Base-by-base conservation (phyloP, 805 yeast genomes). In the Wickerhamomyces canadensis region DNA sequence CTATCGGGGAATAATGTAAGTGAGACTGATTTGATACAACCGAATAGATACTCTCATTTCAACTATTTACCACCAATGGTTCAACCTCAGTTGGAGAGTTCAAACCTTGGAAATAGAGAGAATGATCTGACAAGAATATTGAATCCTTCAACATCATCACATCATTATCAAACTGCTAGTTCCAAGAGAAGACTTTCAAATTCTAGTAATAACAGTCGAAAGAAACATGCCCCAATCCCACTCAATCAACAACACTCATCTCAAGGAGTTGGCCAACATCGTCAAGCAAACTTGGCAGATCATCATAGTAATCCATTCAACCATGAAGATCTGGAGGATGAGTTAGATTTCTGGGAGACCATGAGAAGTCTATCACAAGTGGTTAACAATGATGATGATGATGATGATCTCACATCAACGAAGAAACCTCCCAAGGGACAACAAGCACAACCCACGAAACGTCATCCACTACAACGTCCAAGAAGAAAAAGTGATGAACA, bases 51-150 rank as follows among this genome's bases (percentile, higher is more conserved):
- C 41, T 79, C 79, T 34, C 93, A 83, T 62, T 83, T 83, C 64
- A 82, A 81, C 55, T 81, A 80, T 49, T 60, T 83, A 19, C 86
- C 89, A 12, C 82, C 88, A 2, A 76, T 83, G 6, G 82, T 78
- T 42, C 82, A 77, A 34, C 93, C 91, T 1, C 80, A 77, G 47
- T 58, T 83, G 31, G 79, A 68, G 17, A 78, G 85, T 1, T 77
- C 84, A 0, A 65, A 62, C 19, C 57, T 74, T n/a, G 27, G 34
- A 5, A 63, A 70, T 18, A 62, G 59, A 31, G 72, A 67, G 28
- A 61, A 70, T 13, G 75, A 73, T 45, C 44, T 76, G 19, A 54
- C 61, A 43, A 65, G 65, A 36, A 44, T 75, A 10, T 49, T 77
- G 45, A 76, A 75, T 47, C 62, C 63, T 11, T 44, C 42, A 19